Conservation (phyloP, 2,329 filamentous ascomycete genomes). For the Diaporthe aspalathi region DNA sequence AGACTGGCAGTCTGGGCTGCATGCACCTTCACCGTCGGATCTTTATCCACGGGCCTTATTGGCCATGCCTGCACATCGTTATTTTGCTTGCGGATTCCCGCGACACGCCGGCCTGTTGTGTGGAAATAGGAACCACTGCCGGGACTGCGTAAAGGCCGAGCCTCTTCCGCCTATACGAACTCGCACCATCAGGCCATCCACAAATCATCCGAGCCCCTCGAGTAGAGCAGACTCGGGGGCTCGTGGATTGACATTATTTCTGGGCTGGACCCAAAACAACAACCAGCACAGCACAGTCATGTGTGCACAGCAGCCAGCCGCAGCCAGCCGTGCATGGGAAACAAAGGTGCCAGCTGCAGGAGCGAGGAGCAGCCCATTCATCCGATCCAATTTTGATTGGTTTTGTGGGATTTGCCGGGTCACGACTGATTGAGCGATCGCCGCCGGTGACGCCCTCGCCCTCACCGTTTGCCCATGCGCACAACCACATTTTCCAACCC, state of each 20-base stretch:
- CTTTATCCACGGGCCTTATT: constrained; percentile 1
- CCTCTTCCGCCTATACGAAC: constrained; percentile 2
- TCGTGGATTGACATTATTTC: constrained; percentile 8
- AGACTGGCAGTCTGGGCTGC: too few relatives aligned
- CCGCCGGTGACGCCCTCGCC: constrained; percentile 30
- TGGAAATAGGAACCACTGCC: too few relatives aligned
- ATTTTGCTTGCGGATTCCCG: constrained; percentile 22
- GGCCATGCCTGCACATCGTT: constrained; percentile 19
- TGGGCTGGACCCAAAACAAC: constrained; percentile 12
- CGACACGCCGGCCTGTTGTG: constrained; percentile 4
- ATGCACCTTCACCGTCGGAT: constrained; percentile 22
- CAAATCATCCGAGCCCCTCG: not conserved
- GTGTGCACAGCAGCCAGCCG: not conserved
- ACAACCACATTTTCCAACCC: not conserved
- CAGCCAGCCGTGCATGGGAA: constrained; percentile 3
- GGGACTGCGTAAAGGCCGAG: not conserved
- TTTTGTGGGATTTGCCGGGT: constrained; percentile 3
- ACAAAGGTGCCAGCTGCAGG: constrained; percentile 9
- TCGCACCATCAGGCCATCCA: not conserved
- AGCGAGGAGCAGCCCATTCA: constrained; percentile 16
- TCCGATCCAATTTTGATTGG: constrained; percentile 3
- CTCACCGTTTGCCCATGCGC: not conserved
- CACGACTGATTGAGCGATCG: constrained; percentile 8
- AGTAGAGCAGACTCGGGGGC: not conserved
- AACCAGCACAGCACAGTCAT: not conserved